A percentile compares a stretch with the other conserved stretches of the same genome.
Evolutionary conservation across 139 green algal species (phyloP).

Genomic region (Zygnema cylindricum): DNA sequence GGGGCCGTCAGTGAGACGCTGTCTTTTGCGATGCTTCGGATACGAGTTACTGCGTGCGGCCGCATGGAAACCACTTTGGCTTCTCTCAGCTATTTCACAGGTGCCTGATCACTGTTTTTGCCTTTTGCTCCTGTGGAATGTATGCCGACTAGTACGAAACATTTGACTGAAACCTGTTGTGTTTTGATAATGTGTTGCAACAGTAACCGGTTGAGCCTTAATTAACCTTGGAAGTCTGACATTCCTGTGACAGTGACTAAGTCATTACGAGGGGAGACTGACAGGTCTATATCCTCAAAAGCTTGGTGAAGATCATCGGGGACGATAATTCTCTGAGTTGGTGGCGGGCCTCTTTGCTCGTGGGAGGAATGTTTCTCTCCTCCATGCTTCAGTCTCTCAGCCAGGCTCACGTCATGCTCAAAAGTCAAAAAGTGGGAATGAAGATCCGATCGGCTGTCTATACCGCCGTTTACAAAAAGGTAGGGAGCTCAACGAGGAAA

Average conservation of each 20-base stretch:
- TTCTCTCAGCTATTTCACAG: conserved; percentile 27
- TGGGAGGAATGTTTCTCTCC: conserved; percentile 31
- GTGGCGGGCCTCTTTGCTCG: conserved; percentile 38
- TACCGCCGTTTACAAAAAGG: conserved; percentile 50
- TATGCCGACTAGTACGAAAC: no score
- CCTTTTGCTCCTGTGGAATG: not conserved
- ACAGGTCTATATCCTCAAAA: conserved; percentile 50
- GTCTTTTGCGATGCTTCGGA: conserved; percentile 4
- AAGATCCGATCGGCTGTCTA: conserved; percentile 29
- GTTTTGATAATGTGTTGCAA: no score
- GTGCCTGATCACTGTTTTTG: not conserved
- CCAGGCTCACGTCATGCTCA: conserved; percentile 28
- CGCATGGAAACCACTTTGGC: conserved; percentile 39
- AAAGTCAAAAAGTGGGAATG: conserved; percentile 43
- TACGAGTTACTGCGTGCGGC: conserved; percentile 28
- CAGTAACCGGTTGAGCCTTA: no score
- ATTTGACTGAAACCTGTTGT: no score
- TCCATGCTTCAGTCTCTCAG: conserved; percentile 29
- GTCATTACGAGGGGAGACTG: no score
- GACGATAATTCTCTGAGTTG: not conserved
- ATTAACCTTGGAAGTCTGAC: no score
- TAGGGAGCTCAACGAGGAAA: no score
- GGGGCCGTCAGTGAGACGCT: not conserved
- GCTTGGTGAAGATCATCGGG: not conserved
- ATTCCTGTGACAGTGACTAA: no score